These are phyloP conservation scores for Entomortierella chlamydospora DNA, from an alignment of 192 early-diverging fungal species.

Conservation along the genomic window DNA sequence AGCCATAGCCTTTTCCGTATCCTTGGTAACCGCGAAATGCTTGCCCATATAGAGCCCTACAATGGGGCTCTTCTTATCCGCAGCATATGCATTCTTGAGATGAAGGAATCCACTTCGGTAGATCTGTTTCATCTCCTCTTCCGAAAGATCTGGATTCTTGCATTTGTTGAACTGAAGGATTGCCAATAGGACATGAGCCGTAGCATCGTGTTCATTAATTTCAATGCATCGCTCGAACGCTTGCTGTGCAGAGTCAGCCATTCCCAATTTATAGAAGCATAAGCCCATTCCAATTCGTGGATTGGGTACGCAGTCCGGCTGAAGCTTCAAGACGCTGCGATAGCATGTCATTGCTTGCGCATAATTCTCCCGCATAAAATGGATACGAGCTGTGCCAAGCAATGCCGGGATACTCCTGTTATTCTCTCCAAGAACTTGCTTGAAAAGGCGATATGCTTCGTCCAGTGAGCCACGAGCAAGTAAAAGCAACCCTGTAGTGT, in stretches of 20 bases:
- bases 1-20: conserved; percentile 39
- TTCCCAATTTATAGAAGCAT: conserved; percentile 82
- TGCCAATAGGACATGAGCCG: conserved; percentile 79
- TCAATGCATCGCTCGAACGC: conserved; percentile 79
- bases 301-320: conserved; percentile 71
- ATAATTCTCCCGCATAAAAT: conserved; percentile 71
- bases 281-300: conserved; percentile 88
- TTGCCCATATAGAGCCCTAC: conserved; percentile 53
- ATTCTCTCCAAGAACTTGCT: conserved; percentile 61
- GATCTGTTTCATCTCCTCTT: conserved; percentile 56
- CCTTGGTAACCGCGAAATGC: conserved; percentile 34
- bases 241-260: conserved; percentile 71
- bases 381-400: conserved; percentile 72
- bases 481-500: conserved; percentile 62
- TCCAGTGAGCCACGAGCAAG: conserved; percentile 65
- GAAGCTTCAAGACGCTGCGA: conserved; percentile 75
- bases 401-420: conserved; percentile 69
- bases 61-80: conserved; percentile 66
- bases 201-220: conserved; percentile 73
- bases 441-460: conserved; percentile 64
- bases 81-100: conserved; percentile 62
- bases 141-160: conserved; percentile 57
- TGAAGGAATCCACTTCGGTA: conserved; percentile 60
- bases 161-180: conserved; percentile 84
- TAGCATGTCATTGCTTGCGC: conserved; percentile 77